phyloP scores from a whole-genome alignment of 306 rosid genomes.

The Alnus rubra region DNA sequence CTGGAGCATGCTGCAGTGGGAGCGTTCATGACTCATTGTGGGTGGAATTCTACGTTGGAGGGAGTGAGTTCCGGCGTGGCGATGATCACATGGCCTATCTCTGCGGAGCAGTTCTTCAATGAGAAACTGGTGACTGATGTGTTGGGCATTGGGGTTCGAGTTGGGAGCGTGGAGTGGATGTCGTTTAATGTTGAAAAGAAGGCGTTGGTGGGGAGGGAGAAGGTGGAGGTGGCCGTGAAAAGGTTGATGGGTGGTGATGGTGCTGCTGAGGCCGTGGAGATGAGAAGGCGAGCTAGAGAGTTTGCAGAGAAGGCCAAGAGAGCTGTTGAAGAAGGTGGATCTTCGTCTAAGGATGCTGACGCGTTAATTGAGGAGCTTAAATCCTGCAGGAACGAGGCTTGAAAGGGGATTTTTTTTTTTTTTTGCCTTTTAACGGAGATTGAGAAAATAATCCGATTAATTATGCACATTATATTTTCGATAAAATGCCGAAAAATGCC shows the following conservation, averaged over 20 bases:
- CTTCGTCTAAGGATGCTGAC: slow-evolving; percentile 36
- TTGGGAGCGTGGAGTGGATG: slow-evolving; percentile 67
- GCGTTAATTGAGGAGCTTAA: slow-evolving; percentile 47
- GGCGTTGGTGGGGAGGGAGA: slow-evolving; percentile 43
- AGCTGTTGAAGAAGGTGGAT: slow-evolving; percentile 56
- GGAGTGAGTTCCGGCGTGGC: slow-evolving; percentile 52
- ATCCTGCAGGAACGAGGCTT: no score
- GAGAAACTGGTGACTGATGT: slow-evolving; percentile 64
- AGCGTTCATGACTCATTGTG: slow-evolving; percentile 76
- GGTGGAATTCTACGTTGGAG: slow-evolving; percentile 79
- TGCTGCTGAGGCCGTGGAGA: slow-evolving; percentile 44
- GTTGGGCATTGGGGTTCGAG: slow-evolving; percentile 53
- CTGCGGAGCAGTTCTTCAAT: slow-evolving; percentile 68
- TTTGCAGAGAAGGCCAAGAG: slow-evolving; percentile 41
- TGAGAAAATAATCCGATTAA: no score
- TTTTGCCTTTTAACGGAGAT: no score
- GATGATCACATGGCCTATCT: slow-evolving; percentile 70
- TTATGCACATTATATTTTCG: no score
- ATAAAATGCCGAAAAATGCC: no score
- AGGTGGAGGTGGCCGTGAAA: slow-evolving; percentile 50
- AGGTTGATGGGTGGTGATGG: slow-evolving; percentile 45
- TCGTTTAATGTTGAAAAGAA: slow-evolving; percentile 27
- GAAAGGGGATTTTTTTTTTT: no score
- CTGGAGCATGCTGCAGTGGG: slow-evolving; percentile 53
- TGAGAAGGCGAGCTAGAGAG: slow-evolving; percentile 44